These are phyloP conservation scores for Aspergillus sclerotialis DNA, from an alignment of 2,329 filamentous ascomycete species.

Conservation along the genomic window DNA sequence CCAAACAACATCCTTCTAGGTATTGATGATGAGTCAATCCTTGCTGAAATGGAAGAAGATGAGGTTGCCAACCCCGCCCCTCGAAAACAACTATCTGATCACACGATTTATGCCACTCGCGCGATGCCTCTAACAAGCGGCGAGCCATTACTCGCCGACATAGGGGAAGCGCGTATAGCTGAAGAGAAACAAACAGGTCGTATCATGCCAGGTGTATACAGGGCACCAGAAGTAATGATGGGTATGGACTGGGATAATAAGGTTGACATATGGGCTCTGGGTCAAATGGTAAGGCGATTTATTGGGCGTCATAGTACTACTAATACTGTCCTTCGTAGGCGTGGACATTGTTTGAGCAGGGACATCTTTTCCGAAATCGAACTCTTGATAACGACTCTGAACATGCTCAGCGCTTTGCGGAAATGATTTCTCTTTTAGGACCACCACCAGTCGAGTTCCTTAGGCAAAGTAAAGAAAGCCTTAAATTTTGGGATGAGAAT, in stretches of 20 bases:
- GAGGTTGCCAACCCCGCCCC: conserved; percentile 32
- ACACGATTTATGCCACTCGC: conserved; percentile 36
- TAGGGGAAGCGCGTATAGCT: conserved; percentile 37
- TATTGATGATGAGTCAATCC: conserved; percentile 27
- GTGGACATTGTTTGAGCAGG: conserved; percentile 41
- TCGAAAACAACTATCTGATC: conserved; percentile 31
- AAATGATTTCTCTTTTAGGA: conserved; percentile 38
- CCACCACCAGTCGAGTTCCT: conserved; percentile 29
- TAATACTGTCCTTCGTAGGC: conserved; percentile 5
- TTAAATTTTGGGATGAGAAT: conserved; percentile 29
- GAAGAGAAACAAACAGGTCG: conserved; percentile 21
- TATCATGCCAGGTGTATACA: conserved; percentile 14
- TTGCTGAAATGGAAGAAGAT: conserved; percentile 28
- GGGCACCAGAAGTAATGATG: conserved; percentile 36
- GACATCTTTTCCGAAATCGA: conserved; percentile 30
- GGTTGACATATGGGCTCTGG: conserved; percentile 44
- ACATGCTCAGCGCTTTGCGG: conserved; percentile 34
- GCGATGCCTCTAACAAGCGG: conserved; percentile 23
- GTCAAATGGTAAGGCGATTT: conserved; percentile 34
- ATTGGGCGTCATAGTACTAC: conserved; percentile 4
- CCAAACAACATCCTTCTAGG: conserved; percentile 37
- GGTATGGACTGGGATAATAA: conserved; percentile 33
- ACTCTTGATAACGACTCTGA: conserved; percentile 27
- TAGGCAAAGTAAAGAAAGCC: conserved; percentile 14
- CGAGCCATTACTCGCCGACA: conserved; percentile 37